These are phyloP conservation scores for Leptodontidium sp. DNA, from an alignment of 2,329 filamentous ascomycete genomes.

Conservation along the genomic window DNA sequence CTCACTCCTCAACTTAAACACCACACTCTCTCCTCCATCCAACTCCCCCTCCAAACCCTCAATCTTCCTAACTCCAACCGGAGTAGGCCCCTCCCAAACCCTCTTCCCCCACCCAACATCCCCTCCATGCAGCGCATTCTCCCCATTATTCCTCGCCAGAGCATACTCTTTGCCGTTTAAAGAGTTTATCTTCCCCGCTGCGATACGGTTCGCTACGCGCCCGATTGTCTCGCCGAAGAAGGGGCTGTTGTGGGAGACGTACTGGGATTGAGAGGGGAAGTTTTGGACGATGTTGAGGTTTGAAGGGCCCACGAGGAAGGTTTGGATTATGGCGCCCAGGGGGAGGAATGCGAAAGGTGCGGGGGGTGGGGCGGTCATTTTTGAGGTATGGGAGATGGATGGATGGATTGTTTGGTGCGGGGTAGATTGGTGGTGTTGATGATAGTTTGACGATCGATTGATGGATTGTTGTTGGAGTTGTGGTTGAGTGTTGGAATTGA, in stretches of 20 bases:
- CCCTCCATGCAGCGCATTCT: slow-evolving; percentile 80
- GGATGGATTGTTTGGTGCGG: neutral
- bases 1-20: slow-evolving; percentile 71
- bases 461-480: neutral
- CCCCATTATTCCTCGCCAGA: slow-evolving; percentile 78
- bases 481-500: neutral
- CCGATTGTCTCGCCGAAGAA: slow-evolving; percentile 97
- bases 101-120: slow-evolving; percentile 82
- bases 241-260: slow-evolving; percentile 76
- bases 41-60: slow-evolving; percentile 59
- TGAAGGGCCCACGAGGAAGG: slow-evolving; percentile 76
- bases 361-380: slow-evolving; percentile 14
- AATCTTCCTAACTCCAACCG: slow-evolving; percentile 60
- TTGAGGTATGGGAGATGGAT: neutral
- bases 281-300: slow-evolving; percentile 96
- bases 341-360: slow-evolving; percentile 71
- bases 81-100: slow-evolving; percentile 75
- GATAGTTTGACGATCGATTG: too few species aligned
- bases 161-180: slow-evolving; percentile 77
- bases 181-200: slow-evolving; percentile 71
- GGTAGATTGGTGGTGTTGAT: too few species aligned
- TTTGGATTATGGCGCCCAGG: slow-evolving; percentile 81
- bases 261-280: slow-evolving; percentile 79
- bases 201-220: slow-evolving; percentile 82
- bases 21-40: slow-evolving; percentile 70